phyloP scores from a whole-genome alignment of 2,329 filamentous ascomycete genomes.

The Xenosphaeropsis pyriputrescens region DNA sequence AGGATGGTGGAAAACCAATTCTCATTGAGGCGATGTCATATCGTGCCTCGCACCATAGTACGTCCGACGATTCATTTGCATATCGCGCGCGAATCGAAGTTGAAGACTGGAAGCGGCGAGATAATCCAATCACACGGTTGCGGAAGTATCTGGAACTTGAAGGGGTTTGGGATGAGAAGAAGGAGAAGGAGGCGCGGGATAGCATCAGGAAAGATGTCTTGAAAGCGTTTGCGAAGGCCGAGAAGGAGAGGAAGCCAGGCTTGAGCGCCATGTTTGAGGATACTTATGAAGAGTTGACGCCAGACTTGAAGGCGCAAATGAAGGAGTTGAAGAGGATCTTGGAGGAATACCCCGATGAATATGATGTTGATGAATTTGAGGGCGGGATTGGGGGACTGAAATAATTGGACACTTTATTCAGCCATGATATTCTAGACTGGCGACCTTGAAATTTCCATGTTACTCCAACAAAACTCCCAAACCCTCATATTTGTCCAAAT shows the following conservation, averaged over 20 bases:
- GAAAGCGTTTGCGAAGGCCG: slow-evolving; percentile 70
- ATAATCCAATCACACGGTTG: slow-evolving; percentile 75
- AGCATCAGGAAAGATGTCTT: slow-evolving; percentile 60
- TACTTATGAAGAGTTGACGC: slow-evolving; percentile 77
- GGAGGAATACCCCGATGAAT: slow-evolving; percentile 81
- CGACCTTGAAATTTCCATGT: too few species aligned
- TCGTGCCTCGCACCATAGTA: slow-evolving; percentile 94
- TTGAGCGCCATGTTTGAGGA: slow-evolving; percentile 68
- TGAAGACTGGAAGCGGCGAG: slow-evolving; percentile 81
- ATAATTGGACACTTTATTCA: too few species aligned
- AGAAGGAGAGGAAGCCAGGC: slow-evolving; percentile 66
- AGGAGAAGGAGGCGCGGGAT: slow-evolving; percentile 60
- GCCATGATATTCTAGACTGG: too few species aligned
- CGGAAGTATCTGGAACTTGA: slow-evolving; percentile 83
- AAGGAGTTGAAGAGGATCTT: slow-evolving; percentile 61
- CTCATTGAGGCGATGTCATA: slow-evolving; percentile 96
- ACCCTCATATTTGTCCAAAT: too few species aligned
- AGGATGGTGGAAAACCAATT: slow-evolving; percentile 37
- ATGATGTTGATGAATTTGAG: slow-evolving; percentile 67
- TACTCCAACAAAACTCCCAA: too few species aligned
- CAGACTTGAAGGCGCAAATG: slow-evolving; percentile 65
- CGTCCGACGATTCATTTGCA: slow-evolving; percentile 90
- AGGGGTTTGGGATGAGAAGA: slow-evolving; percentile 70
- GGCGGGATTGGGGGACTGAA: slow-evolving; percentile 32
- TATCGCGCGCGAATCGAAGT: slow-evolving; percentile 90